These are phyloP conservation scores for Tetracladium marchalianum DNA, from an alignment of 495 filamentous ascomycete genomes.

Conservation along the genomic window DNA sequence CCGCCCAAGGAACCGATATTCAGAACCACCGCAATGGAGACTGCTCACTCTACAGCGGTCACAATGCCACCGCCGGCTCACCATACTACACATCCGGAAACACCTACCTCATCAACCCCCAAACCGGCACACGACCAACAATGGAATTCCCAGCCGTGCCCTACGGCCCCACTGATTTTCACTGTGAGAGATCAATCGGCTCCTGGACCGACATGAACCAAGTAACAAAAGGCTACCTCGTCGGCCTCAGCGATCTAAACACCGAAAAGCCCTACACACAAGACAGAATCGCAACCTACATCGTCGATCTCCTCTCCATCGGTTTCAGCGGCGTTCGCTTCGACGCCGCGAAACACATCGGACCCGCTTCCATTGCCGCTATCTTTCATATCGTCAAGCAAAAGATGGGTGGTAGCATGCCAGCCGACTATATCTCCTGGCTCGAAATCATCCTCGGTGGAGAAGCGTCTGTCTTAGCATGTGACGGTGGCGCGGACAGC, in stretches of 20 bases:
- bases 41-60: constrained; percentile 20
- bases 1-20: constrained; percentile 20
- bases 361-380: constrained; percentile 17
- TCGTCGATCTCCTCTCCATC: constrained; percentile 23
- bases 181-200: constrained; percentile 20
- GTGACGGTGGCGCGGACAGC: constrained; percentile 21
- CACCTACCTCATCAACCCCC: constrained; percentile 23
- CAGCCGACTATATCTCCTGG: constrained; percentile 22
- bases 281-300: constrained; percentile 24
- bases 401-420: constrained; percentile 23
- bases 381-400: constrained; percentile 17
- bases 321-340: constrained; percentile 24
- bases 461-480: constrained; percentile 19
- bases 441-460: constrained; percentile 24
- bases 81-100: constrained; percentile 25
- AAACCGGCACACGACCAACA: constrained; percentile 21
- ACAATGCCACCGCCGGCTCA: constrained; percentile 23
- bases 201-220: constrained; percentile 22
- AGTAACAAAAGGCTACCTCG: constrained; percentile 25
- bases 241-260: constrained; percentile 23
- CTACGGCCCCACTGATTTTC: constrained; percentile 25
- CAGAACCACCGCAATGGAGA: constrained; percentile 22
- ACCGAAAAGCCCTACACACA: constrained; percentile 25
- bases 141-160: constrained; percentile 25
- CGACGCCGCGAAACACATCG: constrained; percentile 26